These are phyloP conservation scores for Kluyveromyces wickerhamii DNA, from an alignment of 805 yeast genomes.

Conservation along the genomic window DNA sequence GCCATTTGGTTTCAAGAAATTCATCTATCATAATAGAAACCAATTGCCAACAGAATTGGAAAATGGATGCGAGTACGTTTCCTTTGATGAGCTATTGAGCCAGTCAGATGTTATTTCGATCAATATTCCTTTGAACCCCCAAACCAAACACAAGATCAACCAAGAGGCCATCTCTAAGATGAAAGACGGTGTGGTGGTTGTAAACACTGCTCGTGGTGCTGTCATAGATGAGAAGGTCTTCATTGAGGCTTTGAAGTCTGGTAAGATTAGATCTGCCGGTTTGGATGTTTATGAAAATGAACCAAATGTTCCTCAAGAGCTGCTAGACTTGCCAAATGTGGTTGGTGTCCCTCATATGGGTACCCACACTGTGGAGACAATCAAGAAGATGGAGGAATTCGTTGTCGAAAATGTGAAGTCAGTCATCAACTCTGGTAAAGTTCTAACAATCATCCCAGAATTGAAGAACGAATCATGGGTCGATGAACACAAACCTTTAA, in stretches of 20 bases:
- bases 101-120: slow-evolving; percentile 64
- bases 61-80: slow-evolving; percentile 60
- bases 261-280: slow-evolving; percentile 62
- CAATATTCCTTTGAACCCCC: slow-evolving; percentile 66
- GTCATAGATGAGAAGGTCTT: slow-evolving; percentile 61
- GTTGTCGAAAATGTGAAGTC: slow-evolving; percentile 59
- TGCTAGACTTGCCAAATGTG: slow-evolving; percentile 57
- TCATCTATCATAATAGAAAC: slow-evolving; percentile 65
- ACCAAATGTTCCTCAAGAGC: slow-evolving; percentile 60
- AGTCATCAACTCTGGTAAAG: slow-evolving; percentile 58
- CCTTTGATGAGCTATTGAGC: slow-evolving; percentile 58
- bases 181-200: slow-evolving; percentile 68
- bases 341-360: slow-evolving; percentile 86
- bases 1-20: slow-evolving; percentile 70
- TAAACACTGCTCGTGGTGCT: slow-evolving; percentile 88
- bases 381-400: slow-evolving; percentile 70
- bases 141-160: slow-evolving; percentile 65
- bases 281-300: slow-evolving; percentile 71
- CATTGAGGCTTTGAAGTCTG: slow-evolving; percentile 46
- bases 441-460: slow-evolving; percentile 77
- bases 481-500: slow-evolving; percentile 14
- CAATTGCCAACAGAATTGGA: slow-evolving; percentile 55
- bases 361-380: slow-evolving; percentile 68
- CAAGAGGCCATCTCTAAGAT: slow-evolving; percentile 51
- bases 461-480: slow-evolving; percentile 33